A percentile compares a stretch with the other conserved stretches of the same genome.
These are phyloP conservation scores for Zymoseptoria pseudotritici DNA, from an alignment of 2,329 filamentous ascomycete genomes.

Conservation along the genomic window DNA sequence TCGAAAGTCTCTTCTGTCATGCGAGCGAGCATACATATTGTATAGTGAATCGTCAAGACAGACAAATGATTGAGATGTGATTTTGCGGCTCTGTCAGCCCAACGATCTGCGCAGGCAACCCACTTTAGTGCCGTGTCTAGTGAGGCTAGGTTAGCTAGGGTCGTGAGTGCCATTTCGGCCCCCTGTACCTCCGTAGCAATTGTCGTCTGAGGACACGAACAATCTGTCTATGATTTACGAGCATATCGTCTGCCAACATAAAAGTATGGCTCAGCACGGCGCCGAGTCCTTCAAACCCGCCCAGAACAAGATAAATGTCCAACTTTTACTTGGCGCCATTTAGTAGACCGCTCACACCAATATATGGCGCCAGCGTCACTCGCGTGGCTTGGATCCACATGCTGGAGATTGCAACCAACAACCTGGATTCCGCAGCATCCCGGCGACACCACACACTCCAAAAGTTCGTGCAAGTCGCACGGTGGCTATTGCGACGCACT, in stretches of 20 bases:
- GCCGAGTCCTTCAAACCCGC: not conserved
- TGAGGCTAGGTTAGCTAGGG: not conserved
- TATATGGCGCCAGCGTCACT: not conserved
- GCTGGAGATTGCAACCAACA: not conserved
- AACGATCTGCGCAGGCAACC: not conserved
- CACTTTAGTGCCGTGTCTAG: not conserved
- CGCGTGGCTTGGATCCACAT: not conserved
- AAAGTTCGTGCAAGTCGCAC: not conserved
- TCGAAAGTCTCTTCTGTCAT: not conserved
- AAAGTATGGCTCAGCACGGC: not conserved
- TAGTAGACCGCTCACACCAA: not conserved
- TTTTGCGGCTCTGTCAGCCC: not conserved
- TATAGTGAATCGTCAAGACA: not conserved
- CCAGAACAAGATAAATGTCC: not conserved
- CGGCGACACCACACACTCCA: not conserved
- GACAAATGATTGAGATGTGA: not conserved
- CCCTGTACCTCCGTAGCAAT: too few relatives aligned
- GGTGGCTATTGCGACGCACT: not conserved
- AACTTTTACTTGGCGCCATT: not conserved
- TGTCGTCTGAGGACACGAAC: too few relatives aligned
- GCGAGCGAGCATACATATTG: not conserved
- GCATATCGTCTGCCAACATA: not conserved
- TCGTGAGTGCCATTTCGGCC: not conserved
- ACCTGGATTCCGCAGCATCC: not conserved
- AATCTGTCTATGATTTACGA: not conserved